A percentile compares a stretch with the other conserved stretches of the same genome.
These are phyloP conservation scores for Spathaspora sp. DNA, from an alignment of 1,139 yeast species.

Conservation along the genomic window DNA sequence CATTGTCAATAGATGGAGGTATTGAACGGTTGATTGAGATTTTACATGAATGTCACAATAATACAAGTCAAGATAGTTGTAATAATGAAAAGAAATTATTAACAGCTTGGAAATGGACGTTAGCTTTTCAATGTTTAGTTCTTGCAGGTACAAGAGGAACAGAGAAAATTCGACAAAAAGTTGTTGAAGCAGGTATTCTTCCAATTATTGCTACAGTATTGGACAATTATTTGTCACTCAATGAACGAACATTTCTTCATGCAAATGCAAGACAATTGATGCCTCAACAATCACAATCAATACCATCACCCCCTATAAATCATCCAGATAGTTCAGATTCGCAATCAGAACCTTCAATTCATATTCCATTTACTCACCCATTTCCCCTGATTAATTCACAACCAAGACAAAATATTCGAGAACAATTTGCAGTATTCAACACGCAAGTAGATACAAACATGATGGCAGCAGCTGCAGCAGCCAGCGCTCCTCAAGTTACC, in stretches of 20 bases:
- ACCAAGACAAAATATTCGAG: conserved; percentile 7
- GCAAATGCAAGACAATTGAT: conserved; percentile 22
- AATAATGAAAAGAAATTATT: conserved; percentile 52
- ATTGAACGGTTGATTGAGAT: conserved; percentile 84
- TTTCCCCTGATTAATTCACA: conserved; percentile 5
- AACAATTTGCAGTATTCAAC: conserved; percentile 5
- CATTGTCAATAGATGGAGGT: conserved; percentile 88
- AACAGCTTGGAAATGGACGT: conserved; percentile 95
- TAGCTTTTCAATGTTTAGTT: conserved; percentile 89
- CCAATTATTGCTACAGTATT: conserved; percentile 90
- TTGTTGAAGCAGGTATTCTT: conserved; percentile 87
- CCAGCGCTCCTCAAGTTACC: conserved; percentile 6
- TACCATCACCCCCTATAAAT: conserved; percentile 4
- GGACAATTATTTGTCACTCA: conserved; percentile 69
- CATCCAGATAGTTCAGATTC: neutral
- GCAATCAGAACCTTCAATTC: neutral
- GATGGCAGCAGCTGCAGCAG: conserved; percentile 1
- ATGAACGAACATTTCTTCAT: conserved; percentile 38
- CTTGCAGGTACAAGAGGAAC: conserved; percentile 92
- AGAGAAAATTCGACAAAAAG: conserved; percentile 77
- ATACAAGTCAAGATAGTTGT: conserved; percentile 34
- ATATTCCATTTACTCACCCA: neutral
- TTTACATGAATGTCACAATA: conserved; percentile 70
- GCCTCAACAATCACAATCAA: conserved; percentile 8
- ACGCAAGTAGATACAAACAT: conserved; percentile 1